Evolutionary conservation across 176 grass and related monocot genomes (phyloP), one percentile per base, ranked within the genome.

Genomic region (Coix lacrymajobi): DNA sequence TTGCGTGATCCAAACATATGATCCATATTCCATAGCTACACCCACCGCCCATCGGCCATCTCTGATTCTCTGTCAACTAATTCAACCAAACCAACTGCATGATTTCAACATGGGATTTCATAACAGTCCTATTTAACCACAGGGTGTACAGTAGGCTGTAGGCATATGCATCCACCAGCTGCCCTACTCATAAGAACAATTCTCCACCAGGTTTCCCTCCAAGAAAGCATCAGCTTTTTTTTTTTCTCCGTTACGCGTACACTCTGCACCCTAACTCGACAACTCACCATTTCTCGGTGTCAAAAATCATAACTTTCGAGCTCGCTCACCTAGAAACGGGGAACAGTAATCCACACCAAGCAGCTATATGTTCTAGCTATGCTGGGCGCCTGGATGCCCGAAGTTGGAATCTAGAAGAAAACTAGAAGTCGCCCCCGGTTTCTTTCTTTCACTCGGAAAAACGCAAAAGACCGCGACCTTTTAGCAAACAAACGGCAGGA

Each of bases 281-380:
- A 79, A 33, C 30, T 9, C 19, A 28, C 19, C 17, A 69, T 62
- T 56, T 37, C 8, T 15, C 4, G 13, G 19, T 30, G 60, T 15
- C 36, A 76, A 87, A 87, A 70, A 34, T 60, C 81, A 20, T 15
- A 11, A 25, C 48, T 52, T 63, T 25, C 39, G 70, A 41, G 22
- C 25, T 36, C 39, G 22, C 25, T 36, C 39, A 17, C 24, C 25
- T 39, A 25, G 28, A 8, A n/a, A 58, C 38, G 38, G 22, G 31
- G 28, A 78, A 46, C 11, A 67, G 6, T 43, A 67, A 76, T 51
- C 62, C 15, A 76, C 22, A 24, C 62, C 49, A 25, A 14, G 19
- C 19, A 14, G 19, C 19, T 28, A 9, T 0, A 48, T 24, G 30
- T 30, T 43, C 16, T 67, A 44, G n/a, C 36, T n/a, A 41, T 3